Evolutionary conservation across 2,329 filamentous ascomycete species (phyloP), one percentile per base, ranked within the genome.

Genomic region (Arthrobotrys entomopaga): DNA sequence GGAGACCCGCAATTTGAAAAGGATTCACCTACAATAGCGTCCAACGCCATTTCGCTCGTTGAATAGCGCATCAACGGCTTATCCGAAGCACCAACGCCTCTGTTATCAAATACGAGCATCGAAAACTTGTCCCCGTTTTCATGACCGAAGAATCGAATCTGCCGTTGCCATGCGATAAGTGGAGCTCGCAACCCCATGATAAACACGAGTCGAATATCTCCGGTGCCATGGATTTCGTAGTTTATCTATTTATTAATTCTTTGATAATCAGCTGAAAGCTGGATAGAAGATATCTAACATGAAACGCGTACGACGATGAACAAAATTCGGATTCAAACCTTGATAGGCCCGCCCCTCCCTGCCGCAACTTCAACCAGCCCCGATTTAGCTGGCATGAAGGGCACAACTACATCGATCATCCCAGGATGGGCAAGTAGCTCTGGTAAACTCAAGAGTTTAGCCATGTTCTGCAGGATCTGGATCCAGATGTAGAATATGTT

Each of bases 81-180:
- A 82, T 91, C 90, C 56, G 90, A 92, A 75, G 86, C 86, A 66
- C 93, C 93, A 80, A 96, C 90, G 76, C 81, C 92, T 77, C 92
- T 88, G 82, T 96, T 96, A 83, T 96, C 92, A 76, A 92, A 84
- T 65, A 94, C 82, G 2, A 96, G 85, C 61, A 89, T 89, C 0
- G 90, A 89, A 82, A 93, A 96, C 77, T 85, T 83, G 73, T 87
- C 83, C 50, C 84, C 85, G 72, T 87, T 84, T 61, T 87, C 84
- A 82, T 96, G 92, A 59, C 90, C 91, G 79, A 96, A 94, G 82
- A 92, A 86, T 77, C 90, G 87, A 8, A 90, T 95, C 80, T 96
- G 92, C 61, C 91, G 58, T 19, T 58, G 46, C 61, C 66, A 69
- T 19, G 73, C 73, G 8, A 76, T 73, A n/a, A 72, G 46, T 19